Evolutionary conservation across 768 basidiomycete genomes (phyloP).

Genomic region (Leucosporidium yakuticum): DNA sequence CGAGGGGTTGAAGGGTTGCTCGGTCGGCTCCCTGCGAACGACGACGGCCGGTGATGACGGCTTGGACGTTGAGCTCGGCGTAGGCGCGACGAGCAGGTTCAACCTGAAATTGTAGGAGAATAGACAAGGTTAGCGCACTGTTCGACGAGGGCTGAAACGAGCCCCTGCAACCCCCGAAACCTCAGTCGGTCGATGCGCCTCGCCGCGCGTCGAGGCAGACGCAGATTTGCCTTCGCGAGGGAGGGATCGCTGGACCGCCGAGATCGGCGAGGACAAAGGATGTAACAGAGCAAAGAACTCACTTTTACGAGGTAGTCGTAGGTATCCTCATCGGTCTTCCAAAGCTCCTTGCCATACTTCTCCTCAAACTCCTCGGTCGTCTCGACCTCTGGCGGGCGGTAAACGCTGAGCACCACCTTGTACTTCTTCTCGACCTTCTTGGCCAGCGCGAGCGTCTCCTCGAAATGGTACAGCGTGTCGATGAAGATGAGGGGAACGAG

Average conservation of each 20-base stretch:
- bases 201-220: too few species aligned
- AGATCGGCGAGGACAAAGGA: background rate
- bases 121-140: background rate
- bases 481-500: constrained; percentile 79
- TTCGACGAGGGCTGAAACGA: too few species aligned
- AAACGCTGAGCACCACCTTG: constrained; percentile 64
- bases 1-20: constrained; percentile 70
- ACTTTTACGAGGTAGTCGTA: constrained; percentile 95
- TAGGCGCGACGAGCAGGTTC: constrained; percentile 90
- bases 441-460: constrained; percentile 83
- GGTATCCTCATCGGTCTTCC: constrained; percentile 77
- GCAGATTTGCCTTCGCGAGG: too few species aligned
- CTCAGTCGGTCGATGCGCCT: too few species aligned
- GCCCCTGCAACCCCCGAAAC: too few species aligned
- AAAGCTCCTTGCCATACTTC: constrained; percentile 70
- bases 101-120: constrained; percentile 54
- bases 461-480: constrained; percentile 93
- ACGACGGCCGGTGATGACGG: constrained; percentile 91
- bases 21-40: constrained; percentile 91
- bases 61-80: constrained; percentile 63
- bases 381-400: constrained; percentile 66
- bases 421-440: constrained; percentile 73
- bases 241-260: background rate
- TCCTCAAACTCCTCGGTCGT: constrained; percentile 68
- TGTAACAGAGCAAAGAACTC: constrained; percentile 28